Base-by-base conservation (phyloP, 1,139 yeast species). In the Suhomyces guaymorum region DNA sequence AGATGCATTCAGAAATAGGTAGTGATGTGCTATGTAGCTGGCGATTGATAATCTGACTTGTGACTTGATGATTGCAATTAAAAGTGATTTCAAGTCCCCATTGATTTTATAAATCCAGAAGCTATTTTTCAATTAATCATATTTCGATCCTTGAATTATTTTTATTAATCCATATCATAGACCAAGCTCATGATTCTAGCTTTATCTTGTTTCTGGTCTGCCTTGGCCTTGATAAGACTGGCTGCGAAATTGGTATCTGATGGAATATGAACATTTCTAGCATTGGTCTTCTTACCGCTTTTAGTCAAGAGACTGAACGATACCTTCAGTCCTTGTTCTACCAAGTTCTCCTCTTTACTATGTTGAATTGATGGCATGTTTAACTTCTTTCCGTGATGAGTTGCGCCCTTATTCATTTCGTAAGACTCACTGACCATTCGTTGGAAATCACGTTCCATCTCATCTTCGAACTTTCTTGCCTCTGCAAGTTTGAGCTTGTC, bases 291-390 rank as follows among this genome's bases (percentile, higher is more conserved):
- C 47, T 73, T 76, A 3, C 83, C 84, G 20, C 54, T 52, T 41
- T 56, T 77, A 2, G 81, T 70, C 35, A 82, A 57, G 38, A 82
- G 65, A 6, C 75, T 73, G 49, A 82, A 81, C 7, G 75, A 61
- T 7, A 72, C 60, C 31, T 58, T 59, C 16, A 38, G 21, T 12
- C 20, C 15, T 13, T 24, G 20, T n/a, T 15, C 21, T 3, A 18
- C 13, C 4, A 13, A n/a, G 4, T n/a, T 15, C 6, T 23, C 32
- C 12, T 5, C 51, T 13, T 37, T 27, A 10, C 27, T 8, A 7
- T 22, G 15, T 15, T 26, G 23, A 3, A 26, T 23, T 4, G 32
- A 15, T 1, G 66, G 60, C 21, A 59, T 48, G 14, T 47, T 47
- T 27, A 57, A 43, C 32, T 50, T 53, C 7, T 37, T 39, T 10